Evolutionary conservation across 345 rosid genomes (phyloP).

Genomic region (Arabidopsis thaliana): DNA sequence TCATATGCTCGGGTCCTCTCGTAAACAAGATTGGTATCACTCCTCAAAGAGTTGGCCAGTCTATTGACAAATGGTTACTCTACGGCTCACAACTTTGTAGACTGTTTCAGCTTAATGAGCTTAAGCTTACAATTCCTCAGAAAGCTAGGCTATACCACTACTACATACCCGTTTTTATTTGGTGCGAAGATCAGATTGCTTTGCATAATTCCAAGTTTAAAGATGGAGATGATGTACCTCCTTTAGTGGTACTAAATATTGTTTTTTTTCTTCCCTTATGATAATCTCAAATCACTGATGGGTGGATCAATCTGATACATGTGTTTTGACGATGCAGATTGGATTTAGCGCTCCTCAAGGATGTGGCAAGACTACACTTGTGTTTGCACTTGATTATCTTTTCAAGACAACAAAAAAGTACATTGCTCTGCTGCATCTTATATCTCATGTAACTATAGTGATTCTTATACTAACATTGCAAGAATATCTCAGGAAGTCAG

Average conservation of each 20-base stretch:
- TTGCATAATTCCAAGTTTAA: slow-evolving; percentile 65
- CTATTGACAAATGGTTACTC: slow-evolving; percentile 80
- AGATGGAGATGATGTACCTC: slow-evolving; percentile 77
- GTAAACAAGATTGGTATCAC: slow-evolving; percentile 62
- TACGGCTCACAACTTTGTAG: slow-evolving; percentile 68
- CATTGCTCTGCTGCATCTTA: background rate
- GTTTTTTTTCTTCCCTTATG: background rate
- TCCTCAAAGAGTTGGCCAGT: slow-evolving; percentile 63
- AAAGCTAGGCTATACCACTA: slow-evolving; percentile 88
- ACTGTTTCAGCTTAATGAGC: slow-evolving; percentile 73
- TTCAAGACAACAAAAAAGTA: slow-evolving; percentile 81
- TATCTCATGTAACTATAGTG: background rate
- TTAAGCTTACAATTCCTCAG: slow-evolving; percentile 68
- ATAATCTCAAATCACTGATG: background rate
- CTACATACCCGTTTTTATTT: slow-evolving; percentile 88
- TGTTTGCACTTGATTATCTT: slow-evolving; percentile 90
- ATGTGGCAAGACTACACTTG: slow-evolving; percentile 98
- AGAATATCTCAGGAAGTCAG: slow-evolving; percentile 66
- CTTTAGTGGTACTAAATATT: slow-evolving; percentile 72
- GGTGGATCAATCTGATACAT: slow-evolving; percentile 4
- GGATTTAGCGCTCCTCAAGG: slow-evolving; percentile 99
- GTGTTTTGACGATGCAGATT: slow-evolving; percentile 57
- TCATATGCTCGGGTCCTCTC: slow-evolving; percentile 89
- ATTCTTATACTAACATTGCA: slow-evolving; percentile 15
- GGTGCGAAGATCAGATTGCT: slow-evolving; percentile 92